These are phyloP conservation scores for Penicillium sp. DNA, from an alignment of 2,329 filamentous ascomycete genomes.

Conservation along the genomic window DNA sequence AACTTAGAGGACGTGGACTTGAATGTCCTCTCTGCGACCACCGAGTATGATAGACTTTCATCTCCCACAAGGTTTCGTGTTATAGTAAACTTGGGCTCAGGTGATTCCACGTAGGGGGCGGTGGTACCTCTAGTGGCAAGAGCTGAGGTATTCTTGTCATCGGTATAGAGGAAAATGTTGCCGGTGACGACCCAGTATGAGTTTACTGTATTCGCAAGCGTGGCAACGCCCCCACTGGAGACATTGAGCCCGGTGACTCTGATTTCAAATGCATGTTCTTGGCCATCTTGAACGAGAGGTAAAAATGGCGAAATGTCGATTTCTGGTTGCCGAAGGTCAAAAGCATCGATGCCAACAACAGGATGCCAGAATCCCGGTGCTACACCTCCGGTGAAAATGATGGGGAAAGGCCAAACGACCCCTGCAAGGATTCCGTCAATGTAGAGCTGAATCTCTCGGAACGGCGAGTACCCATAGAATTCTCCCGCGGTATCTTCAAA, in stretches of 20 bases:
- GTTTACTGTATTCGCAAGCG: constrained; percentile 58
- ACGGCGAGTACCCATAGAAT: constrained; percentile 69
- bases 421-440: constrained; percentile 74
- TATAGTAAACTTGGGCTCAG: constrained; percentile 52
- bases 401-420: constrained; percentile 76
- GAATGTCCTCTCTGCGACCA: constrained; percentile 58
- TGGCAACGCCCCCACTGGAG: constrained; percentile 46
- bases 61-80: constrained; percentile 39
- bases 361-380: constrained; percentile 76
- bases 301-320: constrained; percentile 81
- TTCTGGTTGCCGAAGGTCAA: constrained; percentile 75
- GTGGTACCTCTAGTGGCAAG: constrained; percentile 3
- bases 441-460: constrained; percentile 73
- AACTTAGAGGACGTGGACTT: constrained; percentile 51
- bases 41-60: constrained; percentile 59
- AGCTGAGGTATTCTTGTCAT: constrained; percentile 35
- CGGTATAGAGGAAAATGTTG: constrained; percentile 78
- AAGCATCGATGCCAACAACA: constrained; percentile 74
- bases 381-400: constrained; percentile 80
- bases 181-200: constrained; percentile 74
- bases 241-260: constrained; percentile 66
- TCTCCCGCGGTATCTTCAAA: constrained; percentile 60
- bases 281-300: constrained; percentile 65
- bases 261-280: constrained; percentile 67
- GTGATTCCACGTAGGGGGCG: constrained; percentile 32